Base-by-base conservation (phyloP, 371 early-diverging fungal genomes). In the Mucor sp. region DNA sequence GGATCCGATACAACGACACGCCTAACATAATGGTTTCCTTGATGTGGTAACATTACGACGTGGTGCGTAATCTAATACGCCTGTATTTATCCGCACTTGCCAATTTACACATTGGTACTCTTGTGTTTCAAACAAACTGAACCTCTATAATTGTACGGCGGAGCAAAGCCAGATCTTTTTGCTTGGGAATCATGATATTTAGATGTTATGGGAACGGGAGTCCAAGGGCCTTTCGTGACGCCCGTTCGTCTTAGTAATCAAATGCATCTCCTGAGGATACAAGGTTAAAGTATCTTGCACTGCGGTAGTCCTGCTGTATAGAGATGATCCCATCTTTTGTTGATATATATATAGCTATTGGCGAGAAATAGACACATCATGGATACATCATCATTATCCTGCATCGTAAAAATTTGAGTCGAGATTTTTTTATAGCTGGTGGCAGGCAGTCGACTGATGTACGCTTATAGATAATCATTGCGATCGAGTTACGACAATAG, bases 231-330 rank as follows among this genome's bases (percentile, higher is more conserved):
- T 50, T 7, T 25, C 25, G 50, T 50, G 50, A 50, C 50, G 23
- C 21, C 25, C 21, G 50, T 50, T 50, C 50, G 50, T 50, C 50
- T 50, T 50, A 50, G 50, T 50, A 50, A 50, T 50, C 50, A 50
- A 50, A 25, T 50, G 25, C 50, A 50, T 19, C 14, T 37, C 37
- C 14, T 4, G 19, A 44, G 44, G 44, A 44, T 44, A 44, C 2
- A 44, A 19, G 7, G 6, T 44, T 7, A 44, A 44, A 3, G 5
- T 8, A 19, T 19, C 8, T 7, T 50, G 37, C 14, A 37, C 37
- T 37, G 50, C 50, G 21, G 50, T 3, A 14, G 25, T 23, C 12
- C 25, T 50, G 50, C 12, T 37, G 33, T 33, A 37, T 37, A 37
- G 11, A 37, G 14, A 35, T 32, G 9, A 35, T 35, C 14, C 3